Conservation (phyloP, 441 rosid genomes). For the Aleurites moluccanus region DNA sequence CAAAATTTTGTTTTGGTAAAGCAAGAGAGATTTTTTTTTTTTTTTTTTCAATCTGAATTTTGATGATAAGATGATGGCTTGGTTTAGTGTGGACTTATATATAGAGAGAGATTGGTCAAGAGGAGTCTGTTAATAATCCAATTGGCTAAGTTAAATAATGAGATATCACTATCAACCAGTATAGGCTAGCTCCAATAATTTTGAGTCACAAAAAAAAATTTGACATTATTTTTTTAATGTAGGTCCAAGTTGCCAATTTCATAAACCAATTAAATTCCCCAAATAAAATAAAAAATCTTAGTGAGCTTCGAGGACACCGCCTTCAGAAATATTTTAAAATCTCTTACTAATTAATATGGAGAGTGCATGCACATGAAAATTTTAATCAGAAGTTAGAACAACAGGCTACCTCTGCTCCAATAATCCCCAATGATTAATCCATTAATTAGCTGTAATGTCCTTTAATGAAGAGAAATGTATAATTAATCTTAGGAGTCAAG, state of each 20-base stretch:
- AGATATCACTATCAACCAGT: slow-evolving; percentile 3
- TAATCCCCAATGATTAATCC: slow-evolving; percentile 22
- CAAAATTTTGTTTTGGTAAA: background rate
- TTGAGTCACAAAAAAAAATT: slow-evolving; percentile 8
- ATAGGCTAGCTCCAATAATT: slow-evolving; percentile 22
- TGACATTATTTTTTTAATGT: background rate
- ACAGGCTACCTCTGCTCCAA: background rate
- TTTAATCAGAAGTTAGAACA: slow-evolving; percentile 10
- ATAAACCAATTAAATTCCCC: background rate
- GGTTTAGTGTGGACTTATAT: slow-evolving; percentile 22
- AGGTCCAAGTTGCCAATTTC: background rate
- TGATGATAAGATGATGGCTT: slow-evolving; percentile 27
- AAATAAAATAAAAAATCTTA: background rate
- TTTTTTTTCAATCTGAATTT: slow-evolving; percentile 4
- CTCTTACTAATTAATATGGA: too few relatives aligned
- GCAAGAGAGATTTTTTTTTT: background rate
- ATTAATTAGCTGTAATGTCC: slow-evolving; percentile 55
- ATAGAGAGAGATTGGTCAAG: slow-evolving; percentile 15
- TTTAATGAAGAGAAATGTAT: slow-evolving; percentile 32
- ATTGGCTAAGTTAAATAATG: slow-evolving; percentile 19
- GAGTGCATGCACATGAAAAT: background rate
- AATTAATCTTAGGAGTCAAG: slow-evolving; percentile 34
- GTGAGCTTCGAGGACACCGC: slow-evolving; percentile 21
- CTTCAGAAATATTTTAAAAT: slow-evolving; percentile 10
- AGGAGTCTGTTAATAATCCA: too few relatives aligned